These are phyloP conservation scores for Vitis rupestris DNA, from an alignment of 164 flowering plant species.

Conservation along the genomic window DNA sequence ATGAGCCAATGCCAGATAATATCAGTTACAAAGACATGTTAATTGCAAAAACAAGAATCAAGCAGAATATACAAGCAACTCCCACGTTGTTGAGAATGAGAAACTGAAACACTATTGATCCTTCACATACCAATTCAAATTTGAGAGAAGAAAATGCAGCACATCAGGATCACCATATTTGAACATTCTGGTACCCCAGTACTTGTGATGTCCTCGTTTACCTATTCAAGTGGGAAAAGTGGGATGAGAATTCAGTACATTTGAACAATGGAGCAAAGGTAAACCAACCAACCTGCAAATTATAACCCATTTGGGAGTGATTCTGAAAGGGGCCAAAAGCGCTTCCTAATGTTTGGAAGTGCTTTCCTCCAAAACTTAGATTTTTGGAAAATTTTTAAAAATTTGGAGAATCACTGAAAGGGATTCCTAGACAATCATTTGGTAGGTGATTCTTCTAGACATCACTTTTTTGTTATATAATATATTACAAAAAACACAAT, in stretches of 20 bases:
- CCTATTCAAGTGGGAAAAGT: slow-evolving; percentile 43
- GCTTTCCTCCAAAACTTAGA: too few relatives aligned
- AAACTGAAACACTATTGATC: too few relatives aligned
- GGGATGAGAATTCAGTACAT: neutral
- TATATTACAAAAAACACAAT: too few relatives aligned
- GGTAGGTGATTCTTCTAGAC: too few relatives aligned
- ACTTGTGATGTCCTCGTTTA: slow-evolving; percentile 91
- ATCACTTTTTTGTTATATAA: too few relatives aligned
- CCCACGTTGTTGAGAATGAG: neutral
- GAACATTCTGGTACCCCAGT: slow-evolving; percentile 98
- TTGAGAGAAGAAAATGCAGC: slow-evolving; percentile 88
- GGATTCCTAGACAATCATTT: too few relatives aligned
- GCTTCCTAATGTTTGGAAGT: too few relatives aligned
- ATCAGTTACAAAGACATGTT: neutral
- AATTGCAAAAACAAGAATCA: neutral
- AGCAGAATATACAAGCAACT: neutral
- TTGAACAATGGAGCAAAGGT: neutral
- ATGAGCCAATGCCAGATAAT: neutral
- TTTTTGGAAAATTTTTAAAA: too few relatives aligned
- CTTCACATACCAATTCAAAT: slow-evolving; percentile 72
- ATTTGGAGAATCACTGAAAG: too few relatives aligned
- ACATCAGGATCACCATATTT: slow-evolving; percentile 92
- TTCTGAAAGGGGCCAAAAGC: too few relatives aligned
- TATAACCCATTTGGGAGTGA: too few relatives aligned
- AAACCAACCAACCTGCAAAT: neutral